These are phyloP conservation scores for Alternaria ventricosa DNA, from an alignment of 2,329 filamentous ascomycete species.

Conservation along the genomic window DNA sequence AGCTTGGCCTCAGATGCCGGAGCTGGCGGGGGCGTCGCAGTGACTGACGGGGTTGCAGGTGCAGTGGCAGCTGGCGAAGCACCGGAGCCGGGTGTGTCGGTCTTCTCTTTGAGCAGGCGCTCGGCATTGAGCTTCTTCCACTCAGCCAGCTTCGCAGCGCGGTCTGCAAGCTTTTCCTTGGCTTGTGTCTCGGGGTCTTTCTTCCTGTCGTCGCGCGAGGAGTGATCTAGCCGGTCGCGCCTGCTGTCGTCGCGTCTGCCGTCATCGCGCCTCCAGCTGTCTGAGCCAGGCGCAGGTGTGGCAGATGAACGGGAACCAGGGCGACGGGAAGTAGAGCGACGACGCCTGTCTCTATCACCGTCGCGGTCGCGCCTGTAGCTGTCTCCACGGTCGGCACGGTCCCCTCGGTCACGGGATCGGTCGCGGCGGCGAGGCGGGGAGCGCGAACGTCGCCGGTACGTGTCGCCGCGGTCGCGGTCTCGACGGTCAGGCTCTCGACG, in stretches of 20 bases:
- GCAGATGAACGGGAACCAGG: slow-evolving; percentile 72
- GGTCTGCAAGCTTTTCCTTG: slow-evolving; percentile 34
- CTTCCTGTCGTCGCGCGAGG: slow-evolving; percentile 65
- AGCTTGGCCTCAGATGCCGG: slow-evolving; percentile 41
- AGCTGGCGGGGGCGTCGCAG: slow-evolving; percentile 39
- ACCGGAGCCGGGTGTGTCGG: slow-evolving; percentile 66
- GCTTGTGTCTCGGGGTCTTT: slow-evolving; percentile 44
- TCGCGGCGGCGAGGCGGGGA: slow-evolving; percentile 16
- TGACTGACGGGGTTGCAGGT: slow-evolving; percentile 64
- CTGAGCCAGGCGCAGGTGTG: slow-evolving; percentile 22
- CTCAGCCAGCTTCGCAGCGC: slow-evolving; percentile 62
- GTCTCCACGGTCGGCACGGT: slow-evolving; percentile 56
- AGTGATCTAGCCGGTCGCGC: slow-evolving; percentile 39
- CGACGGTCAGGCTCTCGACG: slow-evolving; percentile 47
- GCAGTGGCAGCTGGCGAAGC: slow-evolving; percentile 65
- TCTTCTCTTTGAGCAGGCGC: slow-evolving; percentile 67
- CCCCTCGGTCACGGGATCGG: slow-evolving; percentile 13
- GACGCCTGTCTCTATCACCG: slow-evolving; percentile 69
- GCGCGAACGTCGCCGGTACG: slow-evolving; percentile 10
- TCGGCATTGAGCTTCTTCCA: slow-evolving; percentile 75
- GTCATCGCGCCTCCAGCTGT: not conserved
- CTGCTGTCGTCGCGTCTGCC: slow-evolving; percentile 17
- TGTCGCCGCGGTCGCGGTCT: slow-evolving; percentile 51
- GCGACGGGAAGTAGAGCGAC: slow-evolving; percentile 71
- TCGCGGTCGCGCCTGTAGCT: slow-evolving; percentile 66